Conservation (phyloP, 805 yeast species). For the Saccharomycopsis sp. region DNA sequence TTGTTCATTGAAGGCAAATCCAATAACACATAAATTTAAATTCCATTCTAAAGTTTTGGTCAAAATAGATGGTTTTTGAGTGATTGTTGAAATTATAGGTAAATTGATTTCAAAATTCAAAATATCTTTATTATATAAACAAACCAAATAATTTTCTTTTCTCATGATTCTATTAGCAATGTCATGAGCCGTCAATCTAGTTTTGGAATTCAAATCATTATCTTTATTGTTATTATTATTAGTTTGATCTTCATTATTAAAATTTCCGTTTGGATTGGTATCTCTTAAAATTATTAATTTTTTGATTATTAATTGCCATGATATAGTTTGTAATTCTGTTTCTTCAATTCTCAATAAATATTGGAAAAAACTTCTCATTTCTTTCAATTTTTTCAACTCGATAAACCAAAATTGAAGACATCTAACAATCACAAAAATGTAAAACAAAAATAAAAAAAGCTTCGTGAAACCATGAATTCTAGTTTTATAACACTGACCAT, state of each 20-base stretch:
- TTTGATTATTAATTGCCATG: constrained; percentile 83
- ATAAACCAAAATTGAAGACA: constrained; percentile 43
- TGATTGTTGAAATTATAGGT: constrained; percentile 24
- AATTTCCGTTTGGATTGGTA: constrained; percentile 47
- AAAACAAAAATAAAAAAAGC: constrained; percentile 23
- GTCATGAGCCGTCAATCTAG: constrained; percentile 80
- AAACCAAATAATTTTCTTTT: constrained; percentile 87
- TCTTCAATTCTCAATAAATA: constrained; percentile 63
- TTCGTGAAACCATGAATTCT: constrained; percentile 19
- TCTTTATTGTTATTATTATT: constrained; percentile 15
- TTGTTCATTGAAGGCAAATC: constrained; percentile 69
- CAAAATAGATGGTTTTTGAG: constrained; percentile 32
- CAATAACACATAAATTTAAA: constrained; percentile 75
- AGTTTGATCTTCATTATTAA: constrained; percentile 32
- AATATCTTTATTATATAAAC: constrained; percentile 70
- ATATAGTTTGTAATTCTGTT: constrained; percentile 81
- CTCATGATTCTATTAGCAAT: constrained; percentile 95
- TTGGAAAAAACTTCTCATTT: constrained; percentile 66
- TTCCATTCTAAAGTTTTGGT: constrained; percentile 95
- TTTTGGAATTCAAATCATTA: constrained; percentile 55
- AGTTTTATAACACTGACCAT: constrained; percentile 29
- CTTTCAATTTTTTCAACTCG: constrained; percentile 58
- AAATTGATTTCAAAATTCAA: constrained; percentile 55
- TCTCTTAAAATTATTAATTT: constrained; percentile 66
- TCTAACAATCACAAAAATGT: constrained; percentile 45